These are phyloP conservation scores for Fraxinus angustifolia DNA, from an alignment of 305 asterid species.

Conservation along the genomic window DNA sequence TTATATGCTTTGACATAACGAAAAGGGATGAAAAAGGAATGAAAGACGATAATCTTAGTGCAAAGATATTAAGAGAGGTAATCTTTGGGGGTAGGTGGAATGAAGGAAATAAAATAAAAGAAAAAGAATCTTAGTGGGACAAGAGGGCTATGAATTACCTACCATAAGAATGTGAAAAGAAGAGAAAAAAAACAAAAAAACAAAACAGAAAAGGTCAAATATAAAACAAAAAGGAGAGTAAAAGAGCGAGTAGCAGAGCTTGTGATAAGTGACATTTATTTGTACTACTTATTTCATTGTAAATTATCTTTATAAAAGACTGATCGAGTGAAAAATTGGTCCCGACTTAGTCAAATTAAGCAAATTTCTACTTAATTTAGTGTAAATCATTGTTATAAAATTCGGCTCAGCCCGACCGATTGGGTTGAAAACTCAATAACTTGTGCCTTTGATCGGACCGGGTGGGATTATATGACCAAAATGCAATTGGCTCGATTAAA, in stretches of 20 bases:
- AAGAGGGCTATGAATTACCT: background rate
- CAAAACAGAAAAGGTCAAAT: too few relatives aligned
- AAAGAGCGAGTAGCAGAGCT: background rate
- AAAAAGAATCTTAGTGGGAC: background rate
- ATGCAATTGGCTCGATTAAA: background rate
- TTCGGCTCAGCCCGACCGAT: background rate
- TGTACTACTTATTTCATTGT: too few relatives aligned
- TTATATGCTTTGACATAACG: background rate
- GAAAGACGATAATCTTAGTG: background rate
- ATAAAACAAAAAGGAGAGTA: too few relatives aligned
- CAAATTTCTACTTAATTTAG: background rate
- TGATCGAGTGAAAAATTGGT: background rate
- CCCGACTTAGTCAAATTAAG: background rate
- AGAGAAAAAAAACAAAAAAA: too few relatives aligned
- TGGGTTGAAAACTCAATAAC: background rate
- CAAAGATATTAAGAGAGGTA: background rate
- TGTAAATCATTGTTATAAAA: background rate
- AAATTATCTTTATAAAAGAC: too few relatives aligned
- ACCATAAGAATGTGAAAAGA: background rate
- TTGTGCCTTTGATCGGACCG: background rate
- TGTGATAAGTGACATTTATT: background rate
- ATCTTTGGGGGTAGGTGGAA: background rate
- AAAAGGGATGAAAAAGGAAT: background rate
- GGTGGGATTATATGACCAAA: background rate
- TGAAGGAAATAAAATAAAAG: background rate